Base-by-base conservation (phyloP, 306 rosid species). In the Benincasa hispida region DNA sequence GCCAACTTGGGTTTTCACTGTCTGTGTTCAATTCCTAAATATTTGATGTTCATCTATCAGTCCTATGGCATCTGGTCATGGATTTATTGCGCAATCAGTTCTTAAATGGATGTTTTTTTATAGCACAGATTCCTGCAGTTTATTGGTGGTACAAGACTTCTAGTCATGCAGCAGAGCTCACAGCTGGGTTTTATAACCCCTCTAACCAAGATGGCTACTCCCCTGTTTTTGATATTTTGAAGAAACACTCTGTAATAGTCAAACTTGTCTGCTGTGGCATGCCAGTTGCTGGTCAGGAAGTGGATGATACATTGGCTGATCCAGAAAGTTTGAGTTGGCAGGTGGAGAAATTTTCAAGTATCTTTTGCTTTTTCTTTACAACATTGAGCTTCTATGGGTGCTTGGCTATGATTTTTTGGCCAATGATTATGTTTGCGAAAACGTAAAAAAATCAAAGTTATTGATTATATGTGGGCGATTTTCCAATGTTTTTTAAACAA, bases 121-220 rank as follows among this genome's bases (percentile, higher is more conserved):
- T 22, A 19, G 24, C 78, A 86, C 90, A 94, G 99, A 87, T 94
- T 86, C 97, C 97, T 87, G 88, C 97, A 21, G 79, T 92, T 77
- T 87, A 90, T 82, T 94, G 97, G 99, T 94, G 97, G 95, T 94
- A 94, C 80, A 92, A 86, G 85, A 90, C 92, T 77, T 75, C 93
- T 35, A 92, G 99, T 78, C 99, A 94, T 80, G 97, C 96, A 3
- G 96, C 99, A 7, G 99, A 94, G 87, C 81, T 94, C 84, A 94
- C 97, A 39, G 89, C 99, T 50, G 99, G 99, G 82, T 94, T 89
- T 81, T 90, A 90, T 86, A 94, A 94, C 79, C 93, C 99, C 6
- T 85, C 90, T 50, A 90, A 94, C 84, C 97, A 88, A 84, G 93
- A 94, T 90, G 99, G 99, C 24, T 94, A 92, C 76, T 86, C 93